Evolutionary conservation across 2,329 filamentous ascomycete species (phyloP), one percentile per base, ranked within the genome.

Genomic region (Pseudocercospora cruenta): DNA sequence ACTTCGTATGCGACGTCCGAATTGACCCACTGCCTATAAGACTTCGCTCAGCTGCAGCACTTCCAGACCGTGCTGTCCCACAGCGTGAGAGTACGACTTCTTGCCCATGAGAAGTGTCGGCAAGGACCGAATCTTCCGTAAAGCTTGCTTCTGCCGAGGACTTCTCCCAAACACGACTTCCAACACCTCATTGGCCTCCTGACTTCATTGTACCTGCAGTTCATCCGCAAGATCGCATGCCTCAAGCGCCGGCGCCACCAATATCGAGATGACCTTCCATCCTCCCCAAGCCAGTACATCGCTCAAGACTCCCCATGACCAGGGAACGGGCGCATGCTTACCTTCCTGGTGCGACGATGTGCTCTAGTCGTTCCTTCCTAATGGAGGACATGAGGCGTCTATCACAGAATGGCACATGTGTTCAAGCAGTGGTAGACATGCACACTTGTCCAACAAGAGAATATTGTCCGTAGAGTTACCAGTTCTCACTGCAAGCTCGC

Each of bases 181-280:
- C 19, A 39, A 3, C 36, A 63, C 57, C 47, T 65, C 66, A 68
- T 68, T 68, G 63, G 66, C 57, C 62, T 60, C 63, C 60, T 63
- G 63, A 62, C 26, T 53, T 45, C 64, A 31, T 54, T 26, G 33
- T 58, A 60, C 58, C 28, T 61, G 57, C 62, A 54, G 45, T n/a
- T 22, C 45, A 51, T 39, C 31, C 28, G 55, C 26, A 6, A 59
- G 26, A 26, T 54, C 53, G 12, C 54, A 61, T 51, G 54, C 53
- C 43, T 51, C 57, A 58, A 62, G 59, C 67, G 64, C 49, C 65
- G 54, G 53, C n/a, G 39, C n/a, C 51, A 63, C n/a, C n/a, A 21
- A 33, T 55, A 19, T 58, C 60, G 62, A 70, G 43, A 67, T 68
- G 65, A 66, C 12, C 14, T 16, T 36, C 58, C 65, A 28, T 53